Base-by-base conservation (phyloP, 306 rosid species). In the Cotoneaster glaucophyllus region DNA sequence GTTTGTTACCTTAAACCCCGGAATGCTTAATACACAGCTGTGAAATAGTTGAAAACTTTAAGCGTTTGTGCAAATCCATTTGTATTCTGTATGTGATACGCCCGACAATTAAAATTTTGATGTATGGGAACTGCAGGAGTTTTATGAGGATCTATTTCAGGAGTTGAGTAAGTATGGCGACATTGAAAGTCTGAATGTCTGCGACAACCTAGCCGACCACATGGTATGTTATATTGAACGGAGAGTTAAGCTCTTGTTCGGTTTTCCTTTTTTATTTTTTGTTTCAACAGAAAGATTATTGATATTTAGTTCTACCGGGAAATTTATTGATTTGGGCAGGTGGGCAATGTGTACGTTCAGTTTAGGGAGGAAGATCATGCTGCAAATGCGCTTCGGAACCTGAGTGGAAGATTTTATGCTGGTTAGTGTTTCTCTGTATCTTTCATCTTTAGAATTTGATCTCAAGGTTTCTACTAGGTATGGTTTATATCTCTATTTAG, bases 131-230 rank as follows among this genome's bases (percentile, higher is more conserved):
- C 52, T 73, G 61, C 77, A 86, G 82, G 96, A 91, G 15, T 91
- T 91, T 74, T 91, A 91, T 57, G 93, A 90, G 28, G 96, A 90
- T 78, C 74, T 90, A 34, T 90, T 87, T 73, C 87, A 82, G 43
- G 96, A 91, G 75, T 78, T 88, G 21, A 86, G 81, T 29, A 89
- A 89, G 80, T 88, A 83, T 31, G 97, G 97, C 14, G 89, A 87
- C 39, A 86, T 91, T 6, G 89, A 91, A 59, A 89, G 89, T 79
- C 87, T 91, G 64, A 91, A 91, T 44, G 81, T 91, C 45, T 88
- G 93, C 62, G 93, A 88, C 58, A 90, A 90, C 80, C 88, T 90
- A 8, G 93, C 93, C 34, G 96, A 90, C 50, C 96, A 90, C 77
- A 90, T 90, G 93, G 96, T 88, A 79, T 39, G 70, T 48, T 44